Conservation (phyloP, 2,329 filamentous ascomycete genomes). For the Exophiala sp. region DNA sequence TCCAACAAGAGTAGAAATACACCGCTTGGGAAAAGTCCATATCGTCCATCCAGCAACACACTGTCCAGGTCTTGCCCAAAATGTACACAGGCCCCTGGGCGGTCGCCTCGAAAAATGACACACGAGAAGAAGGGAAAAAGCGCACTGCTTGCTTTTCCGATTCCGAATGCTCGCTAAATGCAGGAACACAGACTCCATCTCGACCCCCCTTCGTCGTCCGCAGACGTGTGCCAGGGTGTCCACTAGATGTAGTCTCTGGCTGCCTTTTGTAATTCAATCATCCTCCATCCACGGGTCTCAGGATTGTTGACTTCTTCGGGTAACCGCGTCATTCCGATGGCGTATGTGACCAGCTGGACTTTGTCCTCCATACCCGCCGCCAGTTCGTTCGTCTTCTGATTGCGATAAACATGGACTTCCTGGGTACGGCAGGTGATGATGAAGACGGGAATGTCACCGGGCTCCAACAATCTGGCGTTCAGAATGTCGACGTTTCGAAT, state of each 20-base stretch:
- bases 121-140: background rate
- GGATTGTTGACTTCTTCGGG: slow-evolving; percentile 95
- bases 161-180: slow-evolving; percentile 22
- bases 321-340: slow-evolving; percentile 88
- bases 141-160: background rate
- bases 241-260: slow-evolving; percentile 76
- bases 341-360: slow-evolving; percentile 96
- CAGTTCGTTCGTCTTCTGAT: slow-evolving; percentile 80
- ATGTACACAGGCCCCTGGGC: slow-evolving; percentile 13
- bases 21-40: slow-evolving; percentile 1
- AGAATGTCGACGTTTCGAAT: slow-evolving; percentile 82
- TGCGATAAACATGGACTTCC: slow-evolving; percentile 94
- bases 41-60: background rate
- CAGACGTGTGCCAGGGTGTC: background rate
- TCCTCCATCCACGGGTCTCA: slow-evolving; percentile 90
- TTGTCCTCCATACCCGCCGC: slow-evolving; percentile 98
- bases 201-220: background rate
- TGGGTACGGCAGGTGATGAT: slow-evolving; percentile 95
- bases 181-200: slow-evolving; percentile 2
- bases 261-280: slow-evolving; percentile 98
- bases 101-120: slow-evolving; percentile 2
- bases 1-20: slow-evolving; percentile 8
- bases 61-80: slow-evolving; percentile 1
- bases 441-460: slow-evolving; percentile 68
- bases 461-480: slow-evolving; percentile 44